Evolutionary conservation across 2,329 filamentous ascomycete species (phyloP).

Genomic region (Teratosphaeria gauchensis): DNA sequence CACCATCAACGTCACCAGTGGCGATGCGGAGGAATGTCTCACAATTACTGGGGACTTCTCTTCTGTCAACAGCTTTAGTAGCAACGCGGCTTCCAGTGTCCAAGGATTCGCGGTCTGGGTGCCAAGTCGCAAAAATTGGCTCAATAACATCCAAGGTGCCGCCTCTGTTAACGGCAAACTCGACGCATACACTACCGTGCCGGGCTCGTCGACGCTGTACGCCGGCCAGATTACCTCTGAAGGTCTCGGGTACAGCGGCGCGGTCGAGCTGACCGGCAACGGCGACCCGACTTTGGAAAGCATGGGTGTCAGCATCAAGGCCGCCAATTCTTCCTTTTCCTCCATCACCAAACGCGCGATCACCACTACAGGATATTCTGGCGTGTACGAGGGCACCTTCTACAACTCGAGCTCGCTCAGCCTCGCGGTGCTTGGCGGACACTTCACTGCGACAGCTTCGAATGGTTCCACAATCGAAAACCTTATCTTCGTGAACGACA

Average conservation of each 20-base stretch:
- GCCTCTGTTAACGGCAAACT: constrained; percentile 64
- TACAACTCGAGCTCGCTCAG: constrained; percentile 62
- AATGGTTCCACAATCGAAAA: constrained; percentile 69
- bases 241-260: constrained; percentile 62
- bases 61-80: constrained; percentile 58
- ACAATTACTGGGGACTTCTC: constrained; percentile 74
- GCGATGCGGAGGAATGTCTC: constrained; percentile 59
- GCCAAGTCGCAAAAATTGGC: constrained; percentile 74
- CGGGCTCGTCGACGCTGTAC: constrained; percentile 57
- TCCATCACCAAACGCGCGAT: constrained; percentile 33
- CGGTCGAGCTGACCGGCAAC: constrained; percentile 51
- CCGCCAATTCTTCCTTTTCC: constrained; percentile 21
- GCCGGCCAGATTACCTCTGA: constrained; percentile 76
- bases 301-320: constrained; percentile 47
- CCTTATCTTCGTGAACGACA: constrained; percentile 69
- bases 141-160: constrained; percentile 61
- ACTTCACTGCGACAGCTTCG: constrained; percentile 62
- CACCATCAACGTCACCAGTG: constrained; percentile 65
- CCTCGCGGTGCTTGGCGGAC: constrained; percentile 78
- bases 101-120: constrained; percentile 87
- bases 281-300: constrained; percentile 32
- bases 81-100: constrained; percentile 51
- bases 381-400: constrained; percentile 70
- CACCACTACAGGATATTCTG: constrained; percentile 41
- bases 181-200: constrained; percentile 58